Evolutionary conservation across 75 land plant genomes (phyloP).

Genomic region (Cupressus sempervirens): DNA sequence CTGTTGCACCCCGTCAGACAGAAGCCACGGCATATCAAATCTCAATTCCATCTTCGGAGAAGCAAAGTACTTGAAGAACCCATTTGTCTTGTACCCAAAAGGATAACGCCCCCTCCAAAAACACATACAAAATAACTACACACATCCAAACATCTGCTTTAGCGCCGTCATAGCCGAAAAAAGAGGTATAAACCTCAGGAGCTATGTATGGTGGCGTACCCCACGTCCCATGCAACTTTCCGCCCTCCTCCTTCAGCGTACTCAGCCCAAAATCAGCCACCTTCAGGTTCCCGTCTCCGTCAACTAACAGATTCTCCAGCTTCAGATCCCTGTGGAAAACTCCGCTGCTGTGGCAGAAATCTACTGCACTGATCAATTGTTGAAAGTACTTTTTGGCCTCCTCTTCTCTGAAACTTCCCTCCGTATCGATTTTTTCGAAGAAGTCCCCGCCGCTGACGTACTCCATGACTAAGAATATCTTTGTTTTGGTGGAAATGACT

Average conservation of each 20-base stretch:
- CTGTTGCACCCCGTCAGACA: constrained; percentile 21
- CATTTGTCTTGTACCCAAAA: neutral
- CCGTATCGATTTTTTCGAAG: constrained; percentile 16
- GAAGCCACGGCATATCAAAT: neutral
- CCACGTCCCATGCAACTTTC: constrained; percentile 35
- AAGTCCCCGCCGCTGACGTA: constrained; percentile 43
- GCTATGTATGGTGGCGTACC: constrained; percentile 48
- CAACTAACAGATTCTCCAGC: constrained; percentile 35
- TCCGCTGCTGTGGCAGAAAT: constrained; percentile 39
- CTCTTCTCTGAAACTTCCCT: constrained; percentile 18
- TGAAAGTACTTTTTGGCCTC: constrained; percentile 30
- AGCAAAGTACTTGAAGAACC: neutral
- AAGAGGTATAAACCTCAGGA: constrained; percentile 38
- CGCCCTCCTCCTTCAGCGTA: neutral
- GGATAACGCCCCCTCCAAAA: neutral
- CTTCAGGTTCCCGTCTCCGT: constrained; percentile 20
- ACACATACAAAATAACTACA: neutral
- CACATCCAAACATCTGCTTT: constrained; percentile 45
- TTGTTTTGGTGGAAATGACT: constrained; percentile 17
- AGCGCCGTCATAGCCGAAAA: constrained; percentile 33
- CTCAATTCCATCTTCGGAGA: neutral
- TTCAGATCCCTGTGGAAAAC: constrained; percentile 48
- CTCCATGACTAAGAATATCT: constrained; percentile 43
- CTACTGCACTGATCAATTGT: constrained; percentile 40
- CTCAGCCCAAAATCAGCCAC: too few relatives aligned